Evolutionary conservation across 1,139 yeast species (phyloP).

Genomic region (Nadsonia commutata): DNA sequence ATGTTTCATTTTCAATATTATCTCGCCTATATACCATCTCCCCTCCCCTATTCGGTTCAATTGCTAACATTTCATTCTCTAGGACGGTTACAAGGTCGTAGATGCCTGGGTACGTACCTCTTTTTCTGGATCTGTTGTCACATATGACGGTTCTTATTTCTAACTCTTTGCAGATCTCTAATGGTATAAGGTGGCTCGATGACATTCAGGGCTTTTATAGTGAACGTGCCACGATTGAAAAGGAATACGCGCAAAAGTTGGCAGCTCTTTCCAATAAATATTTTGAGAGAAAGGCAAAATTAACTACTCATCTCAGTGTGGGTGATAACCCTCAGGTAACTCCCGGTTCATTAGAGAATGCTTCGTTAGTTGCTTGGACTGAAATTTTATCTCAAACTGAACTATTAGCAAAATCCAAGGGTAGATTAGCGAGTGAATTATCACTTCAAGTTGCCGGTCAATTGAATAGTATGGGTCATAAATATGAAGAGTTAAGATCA

Average conservation of each 20-base stretch:
- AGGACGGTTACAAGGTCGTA: constrained; percentile 67
- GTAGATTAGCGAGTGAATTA: constrained; percentile 47
- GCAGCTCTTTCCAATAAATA: constrained; percentile 51
- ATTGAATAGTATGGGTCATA: constrained; percentile 37
- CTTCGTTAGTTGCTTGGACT: constrained; percentile 89
- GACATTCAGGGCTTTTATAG: constrained; percentile 76
- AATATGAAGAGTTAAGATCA: constrained; percentile 39
- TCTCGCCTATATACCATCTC: too few species aligned
- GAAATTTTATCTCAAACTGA: constrained; percentile 81
- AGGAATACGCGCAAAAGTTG: constrained; percentile 63
- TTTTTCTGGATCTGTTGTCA: not conserved
- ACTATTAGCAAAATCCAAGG: constrained; percentile 54
- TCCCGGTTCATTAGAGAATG: constrained; percentile 89
- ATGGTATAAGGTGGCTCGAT: constrained; percentile 58
- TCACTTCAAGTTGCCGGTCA: constrained; percentile 49
- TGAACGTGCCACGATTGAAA: constrained; percentile 69
- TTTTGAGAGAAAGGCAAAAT: constrained; percentile 62
- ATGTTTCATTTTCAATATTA: constrained; percentile 3
- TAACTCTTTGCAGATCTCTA: constrained; percentile 25
- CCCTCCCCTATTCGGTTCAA: too few species aligned
- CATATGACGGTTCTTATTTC: not conserved
- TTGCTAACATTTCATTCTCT: constrained; percentile 14
- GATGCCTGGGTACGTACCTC: constrained; percentile 45
- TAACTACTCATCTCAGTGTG: constrained; percentile 57
- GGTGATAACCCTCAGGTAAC: constrained; percentile 87